Evolutionary conservation across 1,139 yeast species (phyloP).

Genomic region (Kodamaea suecica): DNA sequence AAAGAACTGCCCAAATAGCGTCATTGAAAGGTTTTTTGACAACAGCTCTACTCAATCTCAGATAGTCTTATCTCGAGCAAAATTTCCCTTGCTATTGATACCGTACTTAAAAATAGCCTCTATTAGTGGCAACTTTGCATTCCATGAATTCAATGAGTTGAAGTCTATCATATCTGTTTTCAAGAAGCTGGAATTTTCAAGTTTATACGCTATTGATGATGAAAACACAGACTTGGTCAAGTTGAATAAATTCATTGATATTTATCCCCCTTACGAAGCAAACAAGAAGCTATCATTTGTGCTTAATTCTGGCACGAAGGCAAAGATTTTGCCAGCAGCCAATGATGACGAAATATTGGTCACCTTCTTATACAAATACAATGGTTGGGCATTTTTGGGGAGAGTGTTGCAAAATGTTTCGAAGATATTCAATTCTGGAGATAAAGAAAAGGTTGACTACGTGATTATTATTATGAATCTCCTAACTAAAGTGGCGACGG

Average conservation of each 20-base stretch:
- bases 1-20: constrained; percentile 50
- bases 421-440: constrained; percentile 33
- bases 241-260: constrained; percentile 37
- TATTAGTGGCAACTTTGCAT: constrained; percentile 65
- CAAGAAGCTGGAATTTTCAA: constrained; percentile 34
- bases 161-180: constrained; percentile 56
- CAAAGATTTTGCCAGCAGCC: constrained; percentile 58
- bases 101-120: constrained; percentile 64
- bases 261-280: constrained; percentile 50
- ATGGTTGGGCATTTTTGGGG: constrained; percentile 87
- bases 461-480: constrained; percentile 51
- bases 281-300: constrained; percentile 44
- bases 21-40: constrained; percentile 57
- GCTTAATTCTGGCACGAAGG: constrained; percentile 58
- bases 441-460: constrained; percentile 34
- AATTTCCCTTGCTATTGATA: constrained; percentile 65
- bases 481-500: constrained; percentile 46
- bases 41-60: constrained; percentile 53
- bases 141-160: constrained; percentile 56
- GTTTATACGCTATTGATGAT: constrained; percentile 47
- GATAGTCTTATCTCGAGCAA: constrained; percentile 62
- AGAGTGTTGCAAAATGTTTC: constrained; percentile 67
- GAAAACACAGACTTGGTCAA: constrained; percentile 51
- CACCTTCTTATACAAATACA: constrained; percentile 68
- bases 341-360: constrained; percentile 49